These are phyloP conservation scores for Spinacia oleracea DNA, from an alignment of 179 eudicot species.

Conservation along the genomic window DNA sequence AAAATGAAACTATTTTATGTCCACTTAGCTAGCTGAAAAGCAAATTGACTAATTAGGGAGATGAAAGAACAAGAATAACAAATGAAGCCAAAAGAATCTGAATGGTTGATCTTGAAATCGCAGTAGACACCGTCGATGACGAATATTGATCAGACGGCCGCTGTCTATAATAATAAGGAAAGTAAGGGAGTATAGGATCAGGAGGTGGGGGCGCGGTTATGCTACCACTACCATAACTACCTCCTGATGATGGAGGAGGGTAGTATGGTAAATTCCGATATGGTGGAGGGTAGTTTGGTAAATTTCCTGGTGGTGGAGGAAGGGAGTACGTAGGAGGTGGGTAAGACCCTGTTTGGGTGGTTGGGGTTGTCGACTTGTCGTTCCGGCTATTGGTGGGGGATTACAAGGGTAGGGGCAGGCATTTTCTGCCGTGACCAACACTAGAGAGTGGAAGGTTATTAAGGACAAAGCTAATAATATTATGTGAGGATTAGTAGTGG, in stretches of 20 bases:
- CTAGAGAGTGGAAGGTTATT: neutral
- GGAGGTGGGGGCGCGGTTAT: slow-evolving; percentile 2
- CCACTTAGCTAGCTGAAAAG: no score
- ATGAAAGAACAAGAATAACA: neutral
- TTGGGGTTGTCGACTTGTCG: neutral
- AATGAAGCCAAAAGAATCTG: neutral
- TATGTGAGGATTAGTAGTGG: no score
- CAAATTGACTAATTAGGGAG: no score
- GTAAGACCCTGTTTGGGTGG: slow-evolving; percentile 4
- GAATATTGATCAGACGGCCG: neutral
- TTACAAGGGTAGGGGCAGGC: slow-evolving; percentile 10
- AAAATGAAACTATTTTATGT: no score
- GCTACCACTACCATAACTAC: neutral
- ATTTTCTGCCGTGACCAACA: neutral
- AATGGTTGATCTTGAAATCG: neutral
- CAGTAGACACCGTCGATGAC: neutral
- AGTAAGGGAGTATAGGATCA: slow-evolving; percentile 17
- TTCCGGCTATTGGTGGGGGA: neutral
- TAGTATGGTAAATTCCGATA: no score
- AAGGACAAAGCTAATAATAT: neutral
- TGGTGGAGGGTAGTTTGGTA: slow-evolving; percentile 4
- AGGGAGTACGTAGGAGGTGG: neutral
- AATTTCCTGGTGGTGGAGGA: neutral
- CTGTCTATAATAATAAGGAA: slow-evolving; percentile 8
- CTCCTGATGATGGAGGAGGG: neutral